A percentile compares a stretch with the other conserved stretches of the same genome.
phyloP scores from a whole-genome alignment of 306 rosid genomes.

The Lagenaria siceraria region DNA sequence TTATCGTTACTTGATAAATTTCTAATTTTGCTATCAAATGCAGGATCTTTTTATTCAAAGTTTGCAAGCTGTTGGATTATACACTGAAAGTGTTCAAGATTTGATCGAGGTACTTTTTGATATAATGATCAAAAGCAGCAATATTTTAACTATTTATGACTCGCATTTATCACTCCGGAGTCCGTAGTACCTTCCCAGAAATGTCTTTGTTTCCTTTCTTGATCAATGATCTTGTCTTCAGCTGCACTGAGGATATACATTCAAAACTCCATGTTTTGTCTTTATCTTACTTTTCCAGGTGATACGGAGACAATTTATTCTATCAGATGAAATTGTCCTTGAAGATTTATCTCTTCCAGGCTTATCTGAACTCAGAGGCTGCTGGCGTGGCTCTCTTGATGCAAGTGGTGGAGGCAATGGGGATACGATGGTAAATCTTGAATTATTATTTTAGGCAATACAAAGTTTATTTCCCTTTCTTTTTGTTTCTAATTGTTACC shows the following conservation, averaged over 20 bases:
- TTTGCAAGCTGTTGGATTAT: conserved; percentile 70
- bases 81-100: conserved; percentile 35
- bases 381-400: conserved; percentile 83
- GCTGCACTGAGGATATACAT: conserved; percentile 10
- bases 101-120: conserved; percentile 59
- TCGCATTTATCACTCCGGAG: neutral
- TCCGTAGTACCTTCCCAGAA: neutral
- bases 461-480: neutral
- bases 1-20: neutral
- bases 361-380: conserved; percentile 76
- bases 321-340: conserved; percentile 42
- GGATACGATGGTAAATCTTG: conserved; percentile 65
- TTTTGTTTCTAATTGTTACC: neutral
- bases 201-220: neutral
- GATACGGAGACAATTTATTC: conserved; percentile 37
- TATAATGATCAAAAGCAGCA: neutral
- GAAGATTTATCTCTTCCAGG: conserved; percentile 74
- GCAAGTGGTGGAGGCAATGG: conserved; percentile 98
- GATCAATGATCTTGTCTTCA: conserved; percentile 2
- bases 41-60: conserved; percentile 79
- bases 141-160: neutral
- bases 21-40: conserved; percentile 14
- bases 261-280: neutral
- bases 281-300: conserved; percentile 37
- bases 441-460: conserved; percentile 4